phyloP scores from a whole-genome alignment of 352 stramenopile species.

The Phytopythium delawarense region DNA sequence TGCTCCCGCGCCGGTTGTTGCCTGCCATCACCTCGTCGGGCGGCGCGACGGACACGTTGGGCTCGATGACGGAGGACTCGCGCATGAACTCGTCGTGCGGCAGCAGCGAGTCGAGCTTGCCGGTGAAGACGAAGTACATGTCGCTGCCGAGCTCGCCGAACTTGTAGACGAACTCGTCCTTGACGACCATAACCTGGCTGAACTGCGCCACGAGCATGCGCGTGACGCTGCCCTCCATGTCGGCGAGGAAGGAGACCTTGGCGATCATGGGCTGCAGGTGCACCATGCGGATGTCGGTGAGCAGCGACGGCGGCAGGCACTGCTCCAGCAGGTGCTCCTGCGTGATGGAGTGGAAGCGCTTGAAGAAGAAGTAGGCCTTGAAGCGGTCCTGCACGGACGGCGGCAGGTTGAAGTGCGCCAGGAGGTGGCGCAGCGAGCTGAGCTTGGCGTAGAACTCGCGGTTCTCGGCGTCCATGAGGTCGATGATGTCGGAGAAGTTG shows the following conservation, averaged over 20 bases:
- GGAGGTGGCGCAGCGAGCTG: slow-evolving; percentile 44
- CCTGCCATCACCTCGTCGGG: background rate
- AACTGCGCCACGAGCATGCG: slow-evolving; percentile 71
- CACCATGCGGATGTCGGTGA: slow-evolving; percentile 67
- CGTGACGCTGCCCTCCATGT: slow-evolving; percentile 51
- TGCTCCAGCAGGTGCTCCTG: slow-evolving; percentile 60
- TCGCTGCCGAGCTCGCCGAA: slow-evolving; percentile 58
- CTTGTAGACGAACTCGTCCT: slow-evolving; percentile 61
- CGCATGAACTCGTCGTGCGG: slow-evolving; percentile 32
- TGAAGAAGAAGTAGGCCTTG: slow-evolving; percentile 72
- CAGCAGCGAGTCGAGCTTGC: slow-evolving; percentile 42
- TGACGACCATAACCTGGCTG: slow-evolving; percentile 53
- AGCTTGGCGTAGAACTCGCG: slow-evolving; percentile 57
- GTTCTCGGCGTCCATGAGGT: slow-evolving; percentile 67
- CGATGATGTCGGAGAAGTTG: slow-evolving; percentile 64
- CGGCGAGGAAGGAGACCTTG: slow-evolving; percentile 57
- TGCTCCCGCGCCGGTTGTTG: background rate
- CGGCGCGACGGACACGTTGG: slow-evolving; percentile 5
- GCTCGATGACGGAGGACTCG: slow-evolving; percentile 20
- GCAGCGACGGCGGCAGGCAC: slow-evolving; percentile 57
- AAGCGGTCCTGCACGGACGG: slow-evolving; percentile 36
- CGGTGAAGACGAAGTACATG: slow-evolving; percentile 79
- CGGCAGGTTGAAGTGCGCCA: slow-evolving; percentile 53
- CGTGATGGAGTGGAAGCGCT: slow-evolving; percentile 67
- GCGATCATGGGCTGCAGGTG: slow-evolving; percentile 65